Conservation (phyloP, 352 stramenopile genomes). For the Pythium guiyangense region DNA sequence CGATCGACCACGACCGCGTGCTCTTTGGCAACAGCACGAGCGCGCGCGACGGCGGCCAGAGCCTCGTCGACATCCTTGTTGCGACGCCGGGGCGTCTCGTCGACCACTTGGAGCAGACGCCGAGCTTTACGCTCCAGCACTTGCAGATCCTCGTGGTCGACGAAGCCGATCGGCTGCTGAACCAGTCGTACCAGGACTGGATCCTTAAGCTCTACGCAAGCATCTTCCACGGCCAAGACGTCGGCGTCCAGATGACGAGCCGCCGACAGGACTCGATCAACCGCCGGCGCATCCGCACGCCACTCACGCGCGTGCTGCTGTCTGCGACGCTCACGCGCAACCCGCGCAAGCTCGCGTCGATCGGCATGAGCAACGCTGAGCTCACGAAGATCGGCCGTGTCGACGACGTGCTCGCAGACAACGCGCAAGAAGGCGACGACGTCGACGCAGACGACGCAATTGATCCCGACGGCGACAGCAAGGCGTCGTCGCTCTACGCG, state of each 20-base stretch:
- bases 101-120: slow-evolving; percentile 95
- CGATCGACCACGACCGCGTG: slow-evolving; percentile 29
- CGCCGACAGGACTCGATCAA: slow-evolving; percentile 78
- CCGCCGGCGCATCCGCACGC: slow-evolving; percentile 64
- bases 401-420: slow-evolving; percentile 58
- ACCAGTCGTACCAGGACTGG: slow-evolving; percentile 97
- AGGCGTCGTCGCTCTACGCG: slow-evolving; percentile 50
- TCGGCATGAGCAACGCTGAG: slow-evolving; percentile 94
- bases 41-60: slow-evolving; percentile 43
- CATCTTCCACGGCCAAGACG: slow-evolving; percentile 65
- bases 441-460: slow-evolving; percentile 22
- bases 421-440: slow-evolving; percentile 46
- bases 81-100: slow-evolving; percentile 95
- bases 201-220: slow-evolving; percentile 90
- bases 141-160: slow-evolving; percentile 97
- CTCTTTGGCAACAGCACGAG: slow-evolving; percentile 20
- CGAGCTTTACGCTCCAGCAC: slow-evolving; percentile 97
- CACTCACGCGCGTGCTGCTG: slow-evolving; percentile 94
- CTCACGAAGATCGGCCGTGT: slow-evolving; percentile 85
- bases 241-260: slow-evolving; percentile 40
- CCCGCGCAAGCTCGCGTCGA: slow-evolving; percentile 93
- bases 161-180: slow-evolving; percentile 96
- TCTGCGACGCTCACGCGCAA: slow-evolving; percentile 98
- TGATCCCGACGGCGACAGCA: slow-evolving; percentile 17
- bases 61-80: slow-evolving; percentile 95